Base-by-base conservation (phyloP, 2,329 filamentous ascomycete genomes). In the Aureobasidium sp. region DNA sequence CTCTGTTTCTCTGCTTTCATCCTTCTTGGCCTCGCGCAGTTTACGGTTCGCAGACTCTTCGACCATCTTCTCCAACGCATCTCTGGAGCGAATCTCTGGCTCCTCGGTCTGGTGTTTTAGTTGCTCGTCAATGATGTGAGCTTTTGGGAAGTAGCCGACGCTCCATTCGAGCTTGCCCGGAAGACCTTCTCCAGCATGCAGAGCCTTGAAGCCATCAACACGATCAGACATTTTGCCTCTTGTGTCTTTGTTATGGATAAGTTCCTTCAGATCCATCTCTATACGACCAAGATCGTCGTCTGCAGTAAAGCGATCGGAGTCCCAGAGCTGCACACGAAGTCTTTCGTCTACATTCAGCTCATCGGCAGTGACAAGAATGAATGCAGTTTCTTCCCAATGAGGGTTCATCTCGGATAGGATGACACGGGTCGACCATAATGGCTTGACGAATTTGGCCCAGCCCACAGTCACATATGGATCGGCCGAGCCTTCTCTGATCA, bases 371-470 rank as follows among this genome's bases (percentile, higher is more conserved):
- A 91, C 87, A 1, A 89, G 76, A n/a, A 91, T 74, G 63, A 83
- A 87, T 25, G 82, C 82, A 55, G 84, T 87, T 71, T 91, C 88
- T 37, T 89, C 79, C 87, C 88, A 91, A 49, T 77, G 78, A 0
- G 88, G 88, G 34, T 87, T 77, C 77, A 89, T 86, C 51, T 89
- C 85, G 0, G 80, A 78, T 42, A 80, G 72, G 25, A 90, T 79
- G 45, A 91, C 81, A 53, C 88, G 81, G 0, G 87, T 90, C 58
- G 80, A 87, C 70, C 76, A 87, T 63, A 87, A 78, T 53, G 84
- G 84, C 68, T 88, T 88, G 58, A 87, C 87, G 70, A 90, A 90
- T 70, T 91, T 91, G 25, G 87, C 87, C 87, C 88, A 91, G 1
- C 84, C 87, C 8, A 90, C 84, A 1, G 85, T 86, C 17, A 90